Evolutionary conservation across 2,329 filamentous ascomycete species (phyloP), one percentile per base, ranked within the genome.

Genomic region (Beauveria asiatica): DNA sequence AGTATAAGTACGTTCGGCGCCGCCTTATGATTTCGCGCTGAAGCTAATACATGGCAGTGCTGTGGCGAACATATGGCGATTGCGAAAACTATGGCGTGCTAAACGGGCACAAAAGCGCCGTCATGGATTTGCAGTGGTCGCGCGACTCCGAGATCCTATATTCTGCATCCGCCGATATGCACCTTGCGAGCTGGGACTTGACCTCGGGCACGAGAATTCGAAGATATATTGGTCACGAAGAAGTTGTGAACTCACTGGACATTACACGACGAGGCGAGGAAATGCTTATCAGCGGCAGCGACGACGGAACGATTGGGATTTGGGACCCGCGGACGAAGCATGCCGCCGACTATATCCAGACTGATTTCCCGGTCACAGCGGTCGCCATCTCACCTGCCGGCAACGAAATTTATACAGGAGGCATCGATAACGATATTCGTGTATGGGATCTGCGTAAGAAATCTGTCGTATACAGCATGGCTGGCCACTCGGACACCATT

Each of bases 391-490:
- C 92, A 0, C 92, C 96, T 72, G 92, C 93, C 1, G 94, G 94
- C 19, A 96, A 96, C 71, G 94, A 97, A 75, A 84, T 99, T 27
- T 99, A 94, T 73, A 89, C 90, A 7, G 93, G 93, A 51, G 90
- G 92, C 23, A 97, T 99, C 66, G 94, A 97, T 76, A 97, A 97
- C 70, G 92, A 95, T 67, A 96, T 99, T 72, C 91, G 92, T 68
- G 92, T 96, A 21, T 99, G 94, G 93, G 94, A 99, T 74, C 76
- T 97, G 69, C 86, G 94, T 65, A 97, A 96, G 78, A 92, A 95
- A 74, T 83, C 88, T 7, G 83, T 95, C 3, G 85, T 91, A 6
- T 97, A 97, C 74, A 88, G 88, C 1, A 87, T 99, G 80, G 75
- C 89, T 13, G 94, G 94, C 0, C 94, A 99, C 72, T 88, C 85